Base-by-base conservation (phyloP, 2,329 filamentous ascomycete species). In the Tolypocladium inflatum region DNA sequence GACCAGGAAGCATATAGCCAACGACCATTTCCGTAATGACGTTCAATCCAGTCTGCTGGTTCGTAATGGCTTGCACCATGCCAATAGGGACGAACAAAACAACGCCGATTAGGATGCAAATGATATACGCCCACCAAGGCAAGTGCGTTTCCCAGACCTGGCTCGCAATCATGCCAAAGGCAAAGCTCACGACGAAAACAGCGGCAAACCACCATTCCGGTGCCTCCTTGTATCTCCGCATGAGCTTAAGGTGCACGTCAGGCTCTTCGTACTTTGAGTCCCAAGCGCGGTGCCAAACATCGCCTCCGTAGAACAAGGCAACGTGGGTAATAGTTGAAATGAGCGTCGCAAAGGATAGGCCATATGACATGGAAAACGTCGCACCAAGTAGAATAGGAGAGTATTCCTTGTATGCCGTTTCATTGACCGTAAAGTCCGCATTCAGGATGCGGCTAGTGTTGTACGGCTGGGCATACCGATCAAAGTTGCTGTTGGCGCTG, bases 401-500 rank as follows among this genome's bases (percentile, higher is more conserved):
- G 67, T 88, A 87, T 6, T 71, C 72, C 57, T 76, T 69, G 67
- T 87, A 87, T 17, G 79, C 80, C 2, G 73, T 74, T 58, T 77
- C 73, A 66, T 87, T 78, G 54, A 87, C 77, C 17, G 76, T 74
- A 58, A 74, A 73, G 55, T 83, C 72, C 0, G 73, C 62, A 52
- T 76, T 79, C 30, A 87, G 74, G 50, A 87, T 83, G 5, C 74
- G 74, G 11, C 73, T 71, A 1, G 82, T 80, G 61, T 86, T 78
- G 69, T 87, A 87, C 1, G 68, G 60, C 3, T 71, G 64, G 10
- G 80, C 84, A 0, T 76, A 84, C 64, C 86, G 85, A 68, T 87
- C 84, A 75, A 81, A 84, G 61, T 77, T 81, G 51, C 66, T 69
- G 37, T 79, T 81, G 62, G 79, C 77, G 54, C 75, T 80, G 45